phyloP scores from a whole-genome alignment of 2,329 filamentous ascomycete genomes.

The Knoxdaviesia capensis region DNA sequence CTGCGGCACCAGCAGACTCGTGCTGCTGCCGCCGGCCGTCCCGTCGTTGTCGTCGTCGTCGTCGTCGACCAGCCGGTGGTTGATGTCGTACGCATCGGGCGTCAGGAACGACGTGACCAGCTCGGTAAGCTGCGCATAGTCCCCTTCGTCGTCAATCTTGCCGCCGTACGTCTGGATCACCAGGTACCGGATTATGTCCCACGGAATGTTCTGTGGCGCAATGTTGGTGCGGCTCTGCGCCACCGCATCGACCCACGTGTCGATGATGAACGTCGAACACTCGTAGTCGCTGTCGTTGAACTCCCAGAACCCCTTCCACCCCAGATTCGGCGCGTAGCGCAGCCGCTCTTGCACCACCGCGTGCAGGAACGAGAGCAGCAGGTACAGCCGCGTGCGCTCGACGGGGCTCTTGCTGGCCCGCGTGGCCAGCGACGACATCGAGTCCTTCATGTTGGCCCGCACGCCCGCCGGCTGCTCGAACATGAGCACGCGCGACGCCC shows the following conservation, averaged over 20 bases:
- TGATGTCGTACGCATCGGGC: constrained; percentile 75
- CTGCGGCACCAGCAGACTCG: constrained; percentile 50
- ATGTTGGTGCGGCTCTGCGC: constrained; percentile 80
- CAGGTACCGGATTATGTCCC: constrained; percentile 84
- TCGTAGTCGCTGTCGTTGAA: constrained; percentile 99
- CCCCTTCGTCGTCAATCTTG: constrained; percentile 82
- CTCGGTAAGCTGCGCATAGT: constrained; percentile 53
- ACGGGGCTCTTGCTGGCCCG: constrained; percentile 66
- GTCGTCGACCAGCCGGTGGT: constrained; percentile 69
- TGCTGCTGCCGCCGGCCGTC: no score
- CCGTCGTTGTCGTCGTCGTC: constrained; percentile 36
- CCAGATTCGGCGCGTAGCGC: constrained; percentile 79
- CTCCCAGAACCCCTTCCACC: constrained; percentile 99
- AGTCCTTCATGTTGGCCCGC: constrained; percentile 96
- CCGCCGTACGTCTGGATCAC: constrained; percentile 92
- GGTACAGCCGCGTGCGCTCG: constrained; percentile 74
- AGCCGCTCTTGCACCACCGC: constrained; percentile 89
- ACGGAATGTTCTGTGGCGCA: constrained; percentile 81
- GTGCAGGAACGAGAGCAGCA: constrained; percentile 84
- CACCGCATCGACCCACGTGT: constrained; percentile 75
- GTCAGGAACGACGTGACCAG: constrained; percentile 68
- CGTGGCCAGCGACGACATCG: constrained; percentile 61
- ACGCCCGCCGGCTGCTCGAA: constrained; percentile 97
- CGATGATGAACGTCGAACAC: constrained; percentile 89
- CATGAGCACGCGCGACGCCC: constrained; percentile 85